Evolutionary conservation across 1,284 basidiomycete genomes (phyloP), one percentile per base, ranked within the genome.

Genomic region (Pseudozyma tsukubaensis): DNA sequence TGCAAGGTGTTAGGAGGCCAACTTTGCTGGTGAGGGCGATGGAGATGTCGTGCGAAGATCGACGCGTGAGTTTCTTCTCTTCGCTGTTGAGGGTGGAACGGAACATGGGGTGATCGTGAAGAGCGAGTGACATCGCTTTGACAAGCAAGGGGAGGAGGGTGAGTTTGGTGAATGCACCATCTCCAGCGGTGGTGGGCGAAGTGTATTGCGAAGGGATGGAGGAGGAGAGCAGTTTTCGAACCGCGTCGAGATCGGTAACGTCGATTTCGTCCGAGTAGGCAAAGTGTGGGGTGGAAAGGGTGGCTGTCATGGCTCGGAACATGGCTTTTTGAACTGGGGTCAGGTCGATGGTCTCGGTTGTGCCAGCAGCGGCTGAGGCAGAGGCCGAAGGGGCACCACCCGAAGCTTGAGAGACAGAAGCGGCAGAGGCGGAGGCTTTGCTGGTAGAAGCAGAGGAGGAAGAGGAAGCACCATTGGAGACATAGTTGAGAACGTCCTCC

Each of bases 131-230:
- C 49, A 97, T 89, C 0, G 91, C 91, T 85, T 97, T 97, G 78
- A 97, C 87, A 11, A 97, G 88, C 78, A 96, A 87, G 4, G 92
- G 93, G 24, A 97, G 89, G 83, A 93, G 91, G 0, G 93, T 95
- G 37, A 96, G 85, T 49, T 89, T 89, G 53, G 35, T 88, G 51
- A 59, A 68, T 0, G 57, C 48, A 6, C 59, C 55, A 18, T 76
- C 73, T 13, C 72, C 59, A 0, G 54, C 42, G 9, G 24, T 29
- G 24, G 24, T 29, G 6, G 24, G 24, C 3, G 56, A 19, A 12
- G 59, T 55, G 48, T 62, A 76, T 8, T 29, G 49, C 4, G 55
- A 51, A 1, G 93, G 92, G 70, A 94, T 92, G 76, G 90, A 86
- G 0, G 88, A 82, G 78, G 91, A 92, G 52, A 97, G 87, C 12